phyloP scores from a whole-genome alignment of 768 basidiomycete genomes.

The Suillus decipiens region DNA sequence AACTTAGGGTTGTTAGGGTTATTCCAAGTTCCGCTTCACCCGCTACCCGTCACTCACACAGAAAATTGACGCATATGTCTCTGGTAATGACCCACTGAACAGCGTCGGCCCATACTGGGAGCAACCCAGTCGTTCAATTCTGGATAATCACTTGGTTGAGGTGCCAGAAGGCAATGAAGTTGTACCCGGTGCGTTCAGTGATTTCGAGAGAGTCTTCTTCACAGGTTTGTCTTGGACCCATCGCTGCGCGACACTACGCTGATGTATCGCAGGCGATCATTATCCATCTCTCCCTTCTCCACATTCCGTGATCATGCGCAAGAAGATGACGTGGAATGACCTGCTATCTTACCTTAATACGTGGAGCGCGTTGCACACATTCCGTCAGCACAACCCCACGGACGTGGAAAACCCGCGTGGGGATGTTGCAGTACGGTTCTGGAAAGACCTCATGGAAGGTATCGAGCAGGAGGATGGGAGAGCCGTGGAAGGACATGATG shows the following conservation, averaged over 20 bases:
- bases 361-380: constrained; percentile 69
- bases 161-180: constrained; percentile 54
- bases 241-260: background rate
- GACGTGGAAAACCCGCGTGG: constrained; percentile 52
- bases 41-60: constrained; percentile 55
- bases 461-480: constrained; percentile 28
- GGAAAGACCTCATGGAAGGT: constrained; percentile 51
- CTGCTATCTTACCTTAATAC: constrained; percentile 71
- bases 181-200: constrained; percentile 37
- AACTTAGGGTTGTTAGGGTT: constrained; percentile 59
- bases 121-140: constrained; percentile 71
- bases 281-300: constrained; percentile 38
- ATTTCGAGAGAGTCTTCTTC: constrained; percentile 58
- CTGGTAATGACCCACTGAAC: constrained; percentile 51
- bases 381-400: constrained; percentile 60
- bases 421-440: constrained; percentile 66
- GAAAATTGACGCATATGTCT: constrained; percentile 62
- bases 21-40: constrained; percentile 73
- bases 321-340: constrained; percentile 63
- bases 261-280: constrained; percentile 38
- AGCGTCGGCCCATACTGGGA: constrained; percentile 75
- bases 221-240: constrained; percentile 42
- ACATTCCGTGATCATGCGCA: constrained; percentile 51
- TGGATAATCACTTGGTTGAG: constrained; percentile 69
- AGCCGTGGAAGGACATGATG: constrained; percentile 23